Evolutionary conservation across 257 asterid species (phyloP).

Genomic region (Penstemon newberryi): DNA sequence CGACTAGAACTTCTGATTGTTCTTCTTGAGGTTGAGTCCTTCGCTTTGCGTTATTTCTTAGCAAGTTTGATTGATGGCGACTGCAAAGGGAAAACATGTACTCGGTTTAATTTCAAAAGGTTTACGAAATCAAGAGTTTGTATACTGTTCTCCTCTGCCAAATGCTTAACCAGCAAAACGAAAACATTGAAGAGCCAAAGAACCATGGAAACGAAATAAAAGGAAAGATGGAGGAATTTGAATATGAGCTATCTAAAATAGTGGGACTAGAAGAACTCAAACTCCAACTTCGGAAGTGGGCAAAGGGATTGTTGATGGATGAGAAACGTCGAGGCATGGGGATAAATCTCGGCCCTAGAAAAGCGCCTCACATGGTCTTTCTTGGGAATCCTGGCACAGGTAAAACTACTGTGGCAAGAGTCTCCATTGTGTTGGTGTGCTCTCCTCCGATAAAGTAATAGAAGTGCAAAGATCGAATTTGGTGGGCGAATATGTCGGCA

Average conservation of each 20-base stretch:
- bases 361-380: conserved; percentile 91
- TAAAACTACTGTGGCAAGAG: conserved; percentile 81
- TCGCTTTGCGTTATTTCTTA: no score
- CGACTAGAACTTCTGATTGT: no score
- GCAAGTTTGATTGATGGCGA: no score
- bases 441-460: conserved; percentile 56
- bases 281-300: conserved; percentile 75
- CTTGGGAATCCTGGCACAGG: conserved; percentile 87
- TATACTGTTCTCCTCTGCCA: conserved; percentile 37
- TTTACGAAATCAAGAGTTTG: conserved; percentile 43
- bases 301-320: conserved; percentile 85
- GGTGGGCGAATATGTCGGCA: conserved; percentile 81
- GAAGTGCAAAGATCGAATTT: conserved; percentile 84
- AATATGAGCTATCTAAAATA: conserved; percentile 59
- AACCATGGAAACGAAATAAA: conserved; percentile 44
- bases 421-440: conserved; percentile 67
- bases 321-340: conserved; percentile 87
- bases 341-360: conserved; percentile 71
- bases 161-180: conserved; percentile 28
- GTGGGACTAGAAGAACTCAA: conserved; percentile 73
- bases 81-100: no score
- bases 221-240: conserved; percentile 67
- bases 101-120: conserved; percentile 59
- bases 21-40: no score
- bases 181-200: conserved; percentile 43